Conservation (phyloP, 179 eudicot species). For the Carnegiea gigantea region DNA sequence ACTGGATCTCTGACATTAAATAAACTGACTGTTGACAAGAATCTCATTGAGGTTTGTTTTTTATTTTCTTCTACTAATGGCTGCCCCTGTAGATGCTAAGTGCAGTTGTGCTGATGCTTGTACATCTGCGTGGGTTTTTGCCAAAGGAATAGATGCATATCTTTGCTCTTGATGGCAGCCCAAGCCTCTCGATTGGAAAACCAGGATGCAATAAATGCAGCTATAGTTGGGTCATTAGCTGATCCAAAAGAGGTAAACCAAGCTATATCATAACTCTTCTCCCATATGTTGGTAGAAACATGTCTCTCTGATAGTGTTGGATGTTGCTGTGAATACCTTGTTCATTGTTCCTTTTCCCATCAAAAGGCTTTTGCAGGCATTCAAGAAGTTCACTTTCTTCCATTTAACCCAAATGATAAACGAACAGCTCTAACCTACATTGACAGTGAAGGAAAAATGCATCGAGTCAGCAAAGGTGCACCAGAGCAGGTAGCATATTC, state of each 20-base stretch:
- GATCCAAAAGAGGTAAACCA: slow-evolving; percentile 76
- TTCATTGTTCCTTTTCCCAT: slow-evolving; percentile 8
- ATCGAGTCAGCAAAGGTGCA: slow-evolving; percentile 87
- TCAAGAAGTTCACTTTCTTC: slow-evolving; percentile 76
- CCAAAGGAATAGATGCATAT: slow-evolving; percentile 68
- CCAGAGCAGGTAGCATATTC: slow-evolving; percentile 67
- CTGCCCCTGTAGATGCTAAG: not conserved
- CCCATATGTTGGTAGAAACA: not conserved
- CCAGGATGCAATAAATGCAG: slow-evolving; percentile 86
- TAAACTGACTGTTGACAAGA: slow-evolving; percentile 75
- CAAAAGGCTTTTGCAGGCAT: slow-evolving; percentile 74
- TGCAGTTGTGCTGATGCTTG: not conserved
- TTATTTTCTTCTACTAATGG: not conserved
- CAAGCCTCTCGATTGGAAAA: slow-evolving; percentile 77
- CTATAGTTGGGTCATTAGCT: slow-evolving; percentile 71
- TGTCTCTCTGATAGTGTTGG: not conserved
- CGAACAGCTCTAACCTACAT: slow-evolving; percentile 78
- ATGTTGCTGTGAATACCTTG: not conserved
- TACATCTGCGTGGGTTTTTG: slow-evolving; percentile 45
- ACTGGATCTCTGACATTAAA: slow-evolving; percentile 77
- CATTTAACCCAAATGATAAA: slow-evolving; percentile 80
- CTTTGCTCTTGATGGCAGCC: slow-evolving; percentile 78
- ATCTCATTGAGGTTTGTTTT: slow-evolving; percentile 57
- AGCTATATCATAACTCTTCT: not conserved
- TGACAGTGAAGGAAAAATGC: slow-evolving; percentile 66